Evolutionary conservation across 31 red algal species (phyloP).

Genomic region (Asparagopsis taxiformis): DNA sequence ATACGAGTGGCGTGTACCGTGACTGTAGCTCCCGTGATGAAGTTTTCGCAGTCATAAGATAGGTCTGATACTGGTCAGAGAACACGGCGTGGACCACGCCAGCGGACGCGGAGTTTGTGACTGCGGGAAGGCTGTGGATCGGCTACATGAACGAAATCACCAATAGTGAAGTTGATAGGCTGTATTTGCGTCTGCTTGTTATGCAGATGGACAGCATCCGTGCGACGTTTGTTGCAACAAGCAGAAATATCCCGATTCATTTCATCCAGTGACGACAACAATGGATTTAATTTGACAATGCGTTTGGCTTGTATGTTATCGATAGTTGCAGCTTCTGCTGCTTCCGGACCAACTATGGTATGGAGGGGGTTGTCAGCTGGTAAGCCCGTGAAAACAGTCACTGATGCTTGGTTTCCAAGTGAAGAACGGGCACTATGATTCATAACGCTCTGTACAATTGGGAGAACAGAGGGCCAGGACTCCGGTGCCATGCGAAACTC

Average conservation of each 20-base stretch:
- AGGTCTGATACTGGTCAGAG: neutral
- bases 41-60: conserved; percentile 16
- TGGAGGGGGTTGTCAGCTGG: conserved; percentile 12
- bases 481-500: neutral
- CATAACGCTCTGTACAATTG: conserved; percentile 11
- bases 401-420: conserved; percentile 1
- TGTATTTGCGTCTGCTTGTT: conserved; percentile 14
- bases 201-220: neutral
- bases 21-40: neutral
- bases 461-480: conserved; percentile 33
- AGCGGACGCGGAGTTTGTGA: conserved; percentile 1
- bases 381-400: conserved; percentile 1
- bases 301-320: neutral
- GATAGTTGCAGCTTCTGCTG: neutral
- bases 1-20: conserved; percentile 17
- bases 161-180: neutral
- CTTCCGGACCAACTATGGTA: neutral
- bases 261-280: conserved; percentile 2
- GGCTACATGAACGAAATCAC: conserved; percentile 3
- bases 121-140: neutral
- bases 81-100: conserved; percentile 17
- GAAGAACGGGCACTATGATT: neutral
- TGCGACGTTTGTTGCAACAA: neutral
- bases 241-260: conserved; percentile 13
- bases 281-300: neutral